A percentile compares a stretch with the other conserved stretches of the same genome.
These are phyloP conservation scores for Yarrowia keelungensis DNA, from an alignment of 805 yeast species.

Conservation along the genomic window DNA sequence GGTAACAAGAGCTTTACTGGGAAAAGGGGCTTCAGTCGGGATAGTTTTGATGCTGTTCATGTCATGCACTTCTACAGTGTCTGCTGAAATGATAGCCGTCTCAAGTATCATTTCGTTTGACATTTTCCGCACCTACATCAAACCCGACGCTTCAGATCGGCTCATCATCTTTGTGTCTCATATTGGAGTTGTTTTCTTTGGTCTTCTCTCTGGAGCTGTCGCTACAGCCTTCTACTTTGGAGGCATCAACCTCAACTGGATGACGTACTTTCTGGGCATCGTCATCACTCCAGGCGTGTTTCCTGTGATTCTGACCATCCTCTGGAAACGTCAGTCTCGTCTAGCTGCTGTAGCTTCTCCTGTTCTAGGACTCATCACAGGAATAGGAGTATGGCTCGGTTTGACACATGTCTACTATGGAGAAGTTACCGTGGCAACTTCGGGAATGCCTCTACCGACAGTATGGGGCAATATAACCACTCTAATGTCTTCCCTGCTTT, in stretches of 20 bases:
- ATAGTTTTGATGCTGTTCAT: conserved; percentile 55
- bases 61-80: conserved; percentile 54
- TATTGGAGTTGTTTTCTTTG: conserved; percentile 53
- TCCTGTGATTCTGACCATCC: conserved; percentile 55
- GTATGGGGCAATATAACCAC: conserved; percentile 48
- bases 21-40: conserved; percentile 85
- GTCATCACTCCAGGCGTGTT: conserved; percentile 56
- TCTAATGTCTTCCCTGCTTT: conserved; percentile 44
- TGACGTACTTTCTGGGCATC: conserved; percentile 67
- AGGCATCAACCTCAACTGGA: conserved; percentile 78
- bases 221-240: conserved; percentile 80
- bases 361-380: conserved; percentile 35
- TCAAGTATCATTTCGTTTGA: conserved; percentile 56
- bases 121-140: conserved; percentile 55
- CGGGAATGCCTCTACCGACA: conserved; percentile 40
- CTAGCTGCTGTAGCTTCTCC: conserved; percentile 36
- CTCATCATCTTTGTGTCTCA: conserved; percentile 56
- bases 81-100: conserved; percentile 54
- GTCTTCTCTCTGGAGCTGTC: conserved; percentile 71
- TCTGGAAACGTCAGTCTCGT: conserved; percentile 53
- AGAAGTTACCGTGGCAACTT: conserved; percentile 45
- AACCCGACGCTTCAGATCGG: conserved; percentile 53
- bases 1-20: conserved; percentile 80
- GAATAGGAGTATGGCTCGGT: conserved; percentile 43
- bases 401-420: conserved; percentile 46